These are phyloP conservation scores for Penicillium canescens DNA, from an alignment of 495 filamentous ascomycete species.

Conservation along the genomic window DNA sequence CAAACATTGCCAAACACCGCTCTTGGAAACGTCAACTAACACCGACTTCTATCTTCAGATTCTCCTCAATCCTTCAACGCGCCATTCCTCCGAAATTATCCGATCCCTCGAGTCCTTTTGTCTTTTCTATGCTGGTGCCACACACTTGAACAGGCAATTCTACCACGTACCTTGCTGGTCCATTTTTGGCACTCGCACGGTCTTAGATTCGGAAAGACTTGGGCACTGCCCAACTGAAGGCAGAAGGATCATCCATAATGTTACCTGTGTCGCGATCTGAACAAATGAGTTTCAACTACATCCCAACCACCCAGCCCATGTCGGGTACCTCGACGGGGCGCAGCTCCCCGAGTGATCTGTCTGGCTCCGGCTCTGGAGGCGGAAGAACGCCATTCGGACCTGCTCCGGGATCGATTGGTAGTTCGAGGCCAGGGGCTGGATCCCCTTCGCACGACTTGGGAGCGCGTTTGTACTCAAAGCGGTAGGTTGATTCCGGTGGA, in stretches of 20 bases:
- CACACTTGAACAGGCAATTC: conserved; percentile 10
- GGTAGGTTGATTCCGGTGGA: conserved; percentile 57
- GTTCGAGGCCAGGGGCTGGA: conserved; percentile 83
- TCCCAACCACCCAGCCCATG: conserved; percentile 71
- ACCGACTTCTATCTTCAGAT: background rate
- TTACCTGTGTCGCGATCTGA: conserved; percentile 70
- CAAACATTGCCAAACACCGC: background rate
- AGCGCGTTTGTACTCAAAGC: conserved; percentile 81
- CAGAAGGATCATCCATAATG: conserved; percentile 69
- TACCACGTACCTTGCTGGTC: conserved; percentile 10
- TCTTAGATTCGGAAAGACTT: conserved; percentile 21
- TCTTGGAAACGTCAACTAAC: conserved; percentile 7
- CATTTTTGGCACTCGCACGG: conserved; percentile 9
- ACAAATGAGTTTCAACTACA: conserved; percentile 76
- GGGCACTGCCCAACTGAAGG: conserved; percentile 26
- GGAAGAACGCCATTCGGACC: conserved; percentile 76
- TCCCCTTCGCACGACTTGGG: conserved; percentile 94
- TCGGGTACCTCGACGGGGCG: conserved; percentile 86
- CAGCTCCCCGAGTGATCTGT: conserved; percentile 82
- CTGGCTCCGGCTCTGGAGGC: conserved; percentile 63
- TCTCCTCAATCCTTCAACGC: background rate
- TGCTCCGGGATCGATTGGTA: conserved; percentile 68
- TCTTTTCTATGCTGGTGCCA: conserved; percentile 7
- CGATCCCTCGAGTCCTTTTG: background rate
- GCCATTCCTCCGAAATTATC: background rate